Percentiles rank a stretch among this genome's conserved stretches.
Evolutionary conservation across 176 grass and related monocot species (phyloP).

Genomic region (Juncus inflexus): DNA sequence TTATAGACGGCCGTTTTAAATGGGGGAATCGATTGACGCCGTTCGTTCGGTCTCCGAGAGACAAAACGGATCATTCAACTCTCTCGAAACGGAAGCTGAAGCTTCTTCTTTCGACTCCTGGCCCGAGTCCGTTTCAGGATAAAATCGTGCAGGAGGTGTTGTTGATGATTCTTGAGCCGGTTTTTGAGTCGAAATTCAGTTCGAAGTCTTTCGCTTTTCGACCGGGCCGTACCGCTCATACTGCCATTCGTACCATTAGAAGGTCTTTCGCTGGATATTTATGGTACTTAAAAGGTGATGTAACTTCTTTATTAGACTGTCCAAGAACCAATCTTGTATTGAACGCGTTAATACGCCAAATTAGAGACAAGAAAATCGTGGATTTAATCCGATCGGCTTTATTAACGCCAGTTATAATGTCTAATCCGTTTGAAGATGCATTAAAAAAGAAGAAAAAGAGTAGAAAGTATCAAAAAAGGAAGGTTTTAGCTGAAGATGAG

Average conservation of each 20-base stretch:
- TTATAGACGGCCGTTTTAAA: slow-evolving; percentile 75
- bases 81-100: slow-evolving; percentile 98
- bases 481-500: slow-evolving; percentile 80
- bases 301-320: slow-evolving; percentile 70
- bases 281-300: slow-evolving; percentile 92
- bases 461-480: slow-evolving; percentile 93
- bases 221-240: slow-evolving; percentile 70
- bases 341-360: slow-evolving; percentile 70
- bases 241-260: slow-evolving; percentile 68
- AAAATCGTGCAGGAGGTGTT: slow-evolving; percentile 85
- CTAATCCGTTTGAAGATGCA: slow-evolving; percentile 40
- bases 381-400: slow-evolving; percentile 77
- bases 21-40: slow-evolving; percentile 79
- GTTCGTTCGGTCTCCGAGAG: slow-evolving; percentile 62
- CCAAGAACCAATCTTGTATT: slow-evolving; percentile 61
- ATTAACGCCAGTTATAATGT: slow-evolving; percentile 50
- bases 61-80: slow-evolving; percentile 49
- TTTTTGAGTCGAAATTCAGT: slow-evolving; percentile 72
- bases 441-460: slow-evolving; percentile 74
- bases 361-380: slow-evolving; percentile 75
- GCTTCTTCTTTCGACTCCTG: slow-evolving; percentile 58
- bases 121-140: slow-evolving; percentile 77
- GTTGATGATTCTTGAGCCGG: slow-evolving; percentile 82
- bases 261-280: slow-evolving; percentile 80
- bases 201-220: slow-evolving; percentile 86